phyloP scores from a whole-genome alignment of 148 eudicot genomes.

The Polygonum maritimum region DNA sequence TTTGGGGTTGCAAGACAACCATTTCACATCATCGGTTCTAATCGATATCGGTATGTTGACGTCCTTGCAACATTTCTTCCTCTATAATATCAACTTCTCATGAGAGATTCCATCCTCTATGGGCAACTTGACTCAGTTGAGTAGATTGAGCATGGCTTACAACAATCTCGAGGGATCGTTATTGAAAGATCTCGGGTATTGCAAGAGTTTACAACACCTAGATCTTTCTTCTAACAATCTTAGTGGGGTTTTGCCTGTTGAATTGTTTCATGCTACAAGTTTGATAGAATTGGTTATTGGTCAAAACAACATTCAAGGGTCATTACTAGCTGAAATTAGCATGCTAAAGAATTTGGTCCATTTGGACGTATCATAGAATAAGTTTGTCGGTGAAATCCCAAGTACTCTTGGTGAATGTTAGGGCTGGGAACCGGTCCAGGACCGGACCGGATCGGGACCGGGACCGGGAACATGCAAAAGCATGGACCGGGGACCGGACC shows the following conservation, averaged over 20 bases:
- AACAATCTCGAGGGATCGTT: conserved; percentile 25
- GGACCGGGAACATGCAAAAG: no score
- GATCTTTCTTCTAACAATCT: conserved; percentile 14
- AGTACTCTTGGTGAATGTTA: conserved; percentile 20
- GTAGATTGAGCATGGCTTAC: not conserved
- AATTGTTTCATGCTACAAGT: conserved; percentile 7
- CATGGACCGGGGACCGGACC: no score
- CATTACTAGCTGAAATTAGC: conserved; percentile 24
- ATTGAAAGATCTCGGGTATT: conserved; percentile 26
- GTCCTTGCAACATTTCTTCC: not conserved
- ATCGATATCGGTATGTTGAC: conserved; percentile 16
- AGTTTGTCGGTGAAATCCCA: conserved; percentile 27
- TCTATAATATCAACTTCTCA: conserved; percentile 17
- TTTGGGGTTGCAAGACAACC: conserved; percentile 36
- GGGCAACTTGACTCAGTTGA: conserved; percentile 28
- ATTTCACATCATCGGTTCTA: conserved; percentile 35
- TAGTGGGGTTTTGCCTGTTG: no score
- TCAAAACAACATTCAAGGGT: not conserved
- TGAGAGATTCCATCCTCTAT: conserved; percentile 29
- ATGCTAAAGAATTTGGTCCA: conserved; percentile 13
- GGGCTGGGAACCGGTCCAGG: no score
- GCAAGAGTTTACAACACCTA: conserved; percentile 12
- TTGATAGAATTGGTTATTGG: not conserved
- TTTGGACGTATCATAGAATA: conserved; percentile 15
- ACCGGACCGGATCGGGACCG: no score